These are phyloP conservation scores for Pseudogymnoascus sp. DNA, from an alignment of 2,329 filamentous ascomycete genomes.

Conservation along the genomic window DNA sequence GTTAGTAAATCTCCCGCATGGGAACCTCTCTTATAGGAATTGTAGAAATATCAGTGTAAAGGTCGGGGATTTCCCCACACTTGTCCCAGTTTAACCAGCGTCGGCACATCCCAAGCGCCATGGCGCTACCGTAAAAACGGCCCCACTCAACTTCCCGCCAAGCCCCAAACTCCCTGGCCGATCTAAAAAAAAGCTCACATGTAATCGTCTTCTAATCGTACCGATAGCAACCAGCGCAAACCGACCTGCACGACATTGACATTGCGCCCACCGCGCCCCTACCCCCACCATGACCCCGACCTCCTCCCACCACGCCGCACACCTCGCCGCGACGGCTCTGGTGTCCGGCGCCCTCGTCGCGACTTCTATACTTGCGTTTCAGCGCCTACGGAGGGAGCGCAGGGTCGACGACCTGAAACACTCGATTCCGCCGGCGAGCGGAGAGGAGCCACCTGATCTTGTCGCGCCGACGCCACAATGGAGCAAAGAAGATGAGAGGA, in stretches of 20 bases:
- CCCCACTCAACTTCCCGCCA: background rate
- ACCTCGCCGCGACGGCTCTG: constrained; percentile 65
- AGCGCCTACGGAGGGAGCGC: constrained; percentile 49
- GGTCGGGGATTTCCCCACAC: background rate
- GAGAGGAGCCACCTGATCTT: constrained; percentile 29
- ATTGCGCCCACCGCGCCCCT: background rate
- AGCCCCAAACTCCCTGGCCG: background rate
- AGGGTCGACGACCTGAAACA: constrained; percentile 50
- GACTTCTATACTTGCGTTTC: constrained; percentile 54
- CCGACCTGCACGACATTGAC: background rate
- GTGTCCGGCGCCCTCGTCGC: constrained; percentile 55
- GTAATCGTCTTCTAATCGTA: constrained; percentile 1
- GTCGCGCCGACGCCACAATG: constrained; percentile 32
- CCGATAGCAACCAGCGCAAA: background rate
- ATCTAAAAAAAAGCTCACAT: background rate
- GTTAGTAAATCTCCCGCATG: too few species aligned
- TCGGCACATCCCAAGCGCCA: background rate
- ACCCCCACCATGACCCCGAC: background rate
- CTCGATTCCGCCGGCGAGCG: constrained; percentile 44
- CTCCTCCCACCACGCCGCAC: constrained; percentile 27
- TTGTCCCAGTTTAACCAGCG: background rate
- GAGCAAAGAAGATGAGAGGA: constrained; percentile 56
- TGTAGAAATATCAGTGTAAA: background rate
- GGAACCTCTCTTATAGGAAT: background rate
- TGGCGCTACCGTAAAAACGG: background rate